Conservation (phyloP, 805 yeast genomes). For the Nakazawaea sp. region DNA sequence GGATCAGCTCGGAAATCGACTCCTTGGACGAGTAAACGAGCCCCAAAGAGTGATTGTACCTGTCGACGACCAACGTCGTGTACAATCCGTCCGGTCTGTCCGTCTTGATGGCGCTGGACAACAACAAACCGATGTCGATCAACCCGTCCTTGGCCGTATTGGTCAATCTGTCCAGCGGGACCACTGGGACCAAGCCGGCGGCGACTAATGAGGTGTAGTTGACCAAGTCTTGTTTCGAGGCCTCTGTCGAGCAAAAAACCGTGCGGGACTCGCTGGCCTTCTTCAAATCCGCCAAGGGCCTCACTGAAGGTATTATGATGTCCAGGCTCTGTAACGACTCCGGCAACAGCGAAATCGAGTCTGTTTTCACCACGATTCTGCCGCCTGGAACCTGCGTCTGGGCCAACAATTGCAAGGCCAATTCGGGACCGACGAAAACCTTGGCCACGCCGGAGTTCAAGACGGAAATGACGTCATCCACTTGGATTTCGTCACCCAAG, state of each 20-base stretch:
- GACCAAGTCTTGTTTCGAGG: constrained; percentile 12
- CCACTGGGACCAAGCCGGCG: constrained; percentile 29
- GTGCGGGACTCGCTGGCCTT: constrained; percentile 13
- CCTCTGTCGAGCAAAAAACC: constrained; percentile 14
- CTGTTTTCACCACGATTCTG: constrained; percentile 21
- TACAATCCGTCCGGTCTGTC: constrained; percentile 85
- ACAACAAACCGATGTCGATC: constrained; percentile 32
- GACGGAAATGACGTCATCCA: constrained; percentile 9
- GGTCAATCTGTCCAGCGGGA: constrained; percentile 22
- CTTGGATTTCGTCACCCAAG: constrained; percentile 12
- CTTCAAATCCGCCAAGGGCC: constrained; percentile 13
- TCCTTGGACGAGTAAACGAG: constrained; percentile 84
- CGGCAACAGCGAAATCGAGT: constrained; percentile 13
- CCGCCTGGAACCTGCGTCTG: constrained; percentile 23
- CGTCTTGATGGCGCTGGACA: constrained; percentile 52
- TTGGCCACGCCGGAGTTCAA: constrained; percentile 20
- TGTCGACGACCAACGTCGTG: constrained; percentile 76
- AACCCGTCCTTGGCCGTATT: constrained; percentile 22
- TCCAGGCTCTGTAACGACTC: constrained; percentile 15
- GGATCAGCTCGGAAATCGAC: constrained; percentile 76
- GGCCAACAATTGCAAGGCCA: constrained; percentile 1
- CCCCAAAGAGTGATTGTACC: constrained; percentile 70
- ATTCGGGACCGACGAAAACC: constrained; percentile 6
- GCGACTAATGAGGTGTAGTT: constrained; percentile 20
- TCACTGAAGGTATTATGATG: constrained; percentile 15